Evolutionary conservation across 495 filamentous ascomycete species (phyloP).

Genomic region (Penicillium cataractarum): DNA sequence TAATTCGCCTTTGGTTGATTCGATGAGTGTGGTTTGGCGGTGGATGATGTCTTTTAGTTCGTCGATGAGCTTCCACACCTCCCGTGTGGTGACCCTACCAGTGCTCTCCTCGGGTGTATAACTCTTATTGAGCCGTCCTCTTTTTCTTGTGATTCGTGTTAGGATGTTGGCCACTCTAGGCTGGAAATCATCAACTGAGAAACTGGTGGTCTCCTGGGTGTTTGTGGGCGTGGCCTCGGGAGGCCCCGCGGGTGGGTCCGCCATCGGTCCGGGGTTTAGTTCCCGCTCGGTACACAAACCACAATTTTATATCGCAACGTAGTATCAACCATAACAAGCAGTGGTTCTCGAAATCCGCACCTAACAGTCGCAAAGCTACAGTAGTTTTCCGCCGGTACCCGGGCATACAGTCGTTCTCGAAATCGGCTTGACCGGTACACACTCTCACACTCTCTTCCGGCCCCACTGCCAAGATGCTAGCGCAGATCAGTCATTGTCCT

Average conservation of each 20-base stretch:
- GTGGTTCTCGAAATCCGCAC: no score
- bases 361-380: no score
- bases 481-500: neutral
- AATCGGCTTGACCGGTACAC: no score
- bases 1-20: neutral
- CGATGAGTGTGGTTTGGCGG: neutral
- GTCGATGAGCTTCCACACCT: slow-evolving; percentile 27
- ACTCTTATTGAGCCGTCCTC: slow-evolving; percentile 17
- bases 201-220: slow-evolving; percentile 9
- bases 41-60: slow-evolving; percentile 14
- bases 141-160: slow-evolving; percentile 1
- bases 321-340: neutral
- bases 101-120: neutral
- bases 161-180: neutral
- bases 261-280: slow-evolving; percentile 14
- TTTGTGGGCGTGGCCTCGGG: slow-evolving; percentile 17
- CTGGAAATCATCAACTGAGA: slow-evolving; percentile 9
- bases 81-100: slow-evolving; percentile 17
- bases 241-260: slow-evolving; percentile 15
- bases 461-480: neutral
- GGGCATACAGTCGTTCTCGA: no score
- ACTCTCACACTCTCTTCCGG: no score
- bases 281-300: slow-evolving; percentile 17
- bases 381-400: no score
- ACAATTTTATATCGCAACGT: neutral